phyloP scores from a whole-genome alignment of 345 rosid genomes.

The Citrus mangshanensis region DNA sequence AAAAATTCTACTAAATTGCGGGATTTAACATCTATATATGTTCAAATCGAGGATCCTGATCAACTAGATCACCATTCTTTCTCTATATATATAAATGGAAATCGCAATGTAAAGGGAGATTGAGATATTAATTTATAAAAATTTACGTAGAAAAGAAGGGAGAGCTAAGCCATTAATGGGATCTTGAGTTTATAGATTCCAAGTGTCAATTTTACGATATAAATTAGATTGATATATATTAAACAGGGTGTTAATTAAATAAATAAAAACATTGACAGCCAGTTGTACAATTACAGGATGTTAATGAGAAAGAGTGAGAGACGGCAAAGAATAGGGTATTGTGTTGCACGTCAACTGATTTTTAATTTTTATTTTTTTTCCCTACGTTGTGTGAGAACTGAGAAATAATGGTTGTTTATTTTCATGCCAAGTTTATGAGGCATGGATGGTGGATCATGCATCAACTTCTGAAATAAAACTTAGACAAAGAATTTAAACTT shows the following conservation, averaged over 20 bases:
- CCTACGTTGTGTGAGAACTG: too few species aligned
- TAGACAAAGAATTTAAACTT: not conserved
- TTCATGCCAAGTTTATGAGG: not conserved
- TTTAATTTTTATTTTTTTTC: too few species aligned
- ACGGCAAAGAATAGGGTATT: not conserved
- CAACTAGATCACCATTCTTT: too few species aligned
- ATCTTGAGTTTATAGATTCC: not conserved
- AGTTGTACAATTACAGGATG: not conserved
- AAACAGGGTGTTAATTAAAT: not conserved
- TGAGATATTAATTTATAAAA: not conserved
- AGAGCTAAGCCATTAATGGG: not conserved
- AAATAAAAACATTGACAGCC: not conserved
- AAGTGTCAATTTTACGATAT: not conserved
- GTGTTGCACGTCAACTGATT: not conserved
- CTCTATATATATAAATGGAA: not conserved
- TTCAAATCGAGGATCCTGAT: too few species aligned
- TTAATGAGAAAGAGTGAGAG: not conserved
- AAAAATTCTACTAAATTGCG: fast-evolving
- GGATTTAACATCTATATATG: too few species aligned
- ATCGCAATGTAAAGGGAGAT: not conserved
- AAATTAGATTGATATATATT: not conserved
- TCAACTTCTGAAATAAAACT: too few species aligned
- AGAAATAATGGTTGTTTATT: not conserved
- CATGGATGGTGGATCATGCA: not conserved
- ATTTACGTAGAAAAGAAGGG: not conserved